phyloP scores from a whole-genome alignment of 2,329 filamentous ascomycete species.

The Zopfia rhizophila region DNA sequence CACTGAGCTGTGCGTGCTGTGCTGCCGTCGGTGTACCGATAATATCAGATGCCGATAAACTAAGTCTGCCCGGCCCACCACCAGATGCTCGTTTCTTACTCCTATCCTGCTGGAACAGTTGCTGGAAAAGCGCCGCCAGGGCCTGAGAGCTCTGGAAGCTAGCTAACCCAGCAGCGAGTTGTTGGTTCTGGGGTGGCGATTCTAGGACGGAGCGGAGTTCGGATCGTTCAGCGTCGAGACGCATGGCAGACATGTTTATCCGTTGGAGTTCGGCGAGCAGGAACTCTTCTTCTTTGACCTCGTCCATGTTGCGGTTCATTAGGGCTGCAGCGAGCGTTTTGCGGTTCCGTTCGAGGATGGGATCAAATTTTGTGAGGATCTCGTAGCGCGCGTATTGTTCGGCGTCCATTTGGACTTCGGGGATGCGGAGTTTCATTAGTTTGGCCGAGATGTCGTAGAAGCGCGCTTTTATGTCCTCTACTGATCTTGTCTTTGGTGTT shows the following conservation, averaged over 20 bases:
- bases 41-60: conserved; percentile 49
- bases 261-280: conserved; percentile 90
- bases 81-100: conserved; percentile 79
- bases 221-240: conserved; percentile 85
- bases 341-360: conserved; percentile 78
- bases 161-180: conserved; percentile 50
- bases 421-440: conserved; percentile 53
- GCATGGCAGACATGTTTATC: conserved; percentile 86
- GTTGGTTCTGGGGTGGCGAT: conserved; percentile 71
- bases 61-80: conserved; percentile 47
- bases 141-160: conserved; percentile 83
- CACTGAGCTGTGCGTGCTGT: conserved; percentile 35
- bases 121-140: conserved; percentile 81
- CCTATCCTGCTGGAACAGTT: conserved; percentile 84
- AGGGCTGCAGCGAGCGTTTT: conserved; percentile 87
- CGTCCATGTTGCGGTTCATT: conserved; percentile 82
- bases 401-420: conserved; percentile 74
- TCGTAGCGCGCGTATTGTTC: conserved; percentile 86
- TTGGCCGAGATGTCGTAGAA: conserved; percentile 84
- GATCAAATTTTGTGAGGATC: conserved; percentile 86
- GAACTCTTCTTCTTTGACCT: conserved; percentile 91
- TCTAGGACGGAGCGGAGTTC: conserved; percentile 90
- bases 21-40: conserved; percentile 47
- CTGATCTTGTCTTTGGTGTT: conserved; percentile 68
- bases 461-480: conserved; percentile 91